A percentile compares a stretch with the other conserved stretches of the same genome.
Evolutionary conservation across 2,329 filamentous ascomycete species (phyloP).

Genomic region (Metarhizium album): DNA sequence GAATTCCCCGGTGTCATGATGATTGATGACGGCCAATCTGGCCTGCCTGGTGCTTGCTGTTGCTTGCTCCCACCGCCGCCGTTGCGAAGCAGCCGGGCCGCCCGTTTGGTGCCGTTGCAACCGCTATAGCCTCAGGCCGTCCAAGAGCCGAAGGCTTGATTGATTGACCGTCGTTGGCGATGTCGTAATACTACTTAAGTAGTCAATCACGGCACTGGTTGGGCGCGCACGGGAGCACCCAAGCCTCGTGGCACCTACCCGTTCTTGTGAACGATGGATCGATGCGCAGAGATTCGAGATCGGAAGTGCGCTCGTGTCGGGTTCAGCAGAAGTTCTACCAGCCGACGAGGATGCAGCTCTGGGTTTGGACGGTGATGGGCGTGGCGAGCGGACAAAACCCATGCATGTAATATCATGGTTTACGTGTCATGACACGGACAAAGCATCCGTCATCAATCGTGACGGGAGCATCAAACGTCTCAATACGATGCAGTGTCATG

Average conservation of each 20-base stretch:
- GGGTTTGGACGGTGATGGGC: background rate
- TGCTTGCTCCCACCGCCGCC: background rate
- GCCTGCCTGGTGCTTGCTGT: background rate
- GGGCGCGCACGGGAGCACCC: background rate
- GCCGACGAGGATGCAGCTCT: background rate
- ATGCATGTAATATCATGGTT: background rate
- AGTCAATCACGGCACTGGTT: background rate
- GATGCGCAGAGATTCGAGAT: background rate
- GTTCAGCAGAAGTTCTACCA: background rate
- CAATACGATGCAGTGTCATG: background rate
- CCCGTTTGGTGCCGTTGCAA: background rate
- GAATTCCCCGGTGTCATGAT: background rate
- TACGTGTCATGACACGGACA: background rate
- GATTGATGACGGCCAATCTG: background rate
- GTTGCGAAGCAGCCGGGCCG: background rate
- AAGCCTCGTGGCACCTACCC: background rate
- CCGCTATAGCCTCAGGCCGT: background rate
- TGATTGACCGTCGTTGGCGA: background rate
- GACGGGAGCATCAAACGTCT: background rate
- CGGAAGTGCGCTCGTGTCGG: background rate
- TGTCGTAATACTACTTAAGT: background rate
- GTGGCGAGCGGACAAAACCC: background rate
- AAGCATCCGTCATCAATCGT: background rate
- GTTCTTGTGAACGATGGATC: background rate
- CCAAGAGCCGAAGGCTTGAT: background rate